phyloP scores from a whole-genome alignment of 257 asterid species.

The Plantago major region DNA sequence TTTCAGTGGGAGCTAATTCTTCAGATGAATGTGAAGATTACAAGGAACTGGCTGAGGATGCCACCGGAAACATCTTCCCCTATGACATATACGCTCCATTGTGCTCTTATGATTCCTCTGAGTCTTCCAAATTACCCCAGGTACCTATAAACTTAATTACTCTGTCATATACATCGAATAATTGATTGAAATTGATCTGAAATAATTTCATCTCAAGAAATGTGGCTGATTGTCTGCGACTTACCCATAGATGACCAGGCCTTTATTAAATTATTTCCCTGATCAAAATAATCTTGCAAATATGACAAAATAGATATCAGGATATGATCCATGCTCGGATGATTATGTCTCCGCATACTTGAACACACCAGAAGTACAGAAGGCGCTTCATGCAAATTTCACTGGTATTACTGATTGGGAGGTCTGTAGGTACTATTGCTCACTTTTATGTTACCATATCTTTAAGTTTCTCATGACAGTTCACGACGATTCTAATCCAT shows the following conservation, averaged over 20 bases:
- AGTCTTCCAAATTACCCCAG: slow-evolving; percentile 15
- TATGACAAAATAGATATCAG: background rate
- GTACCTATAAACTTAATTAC: background rate
- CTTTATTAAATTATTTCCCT: no score
- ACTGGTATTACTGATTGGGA: slow-evolving; percentile 25
- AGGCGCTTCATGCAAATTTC: slow-evolving; percentile 32
- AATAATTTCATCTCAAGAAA: no score
- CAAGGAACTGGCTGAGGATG: slow-evolving; percentile 2
- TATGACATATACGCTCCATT: slow-evolving; percentile 50
- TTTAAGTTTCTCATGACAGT: no score
- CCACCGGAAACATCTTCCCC: slow-evolving; percentile 7
- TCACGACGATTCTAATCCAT: background rate
- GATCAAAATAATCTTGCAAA: no score
- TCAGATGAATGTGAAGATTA: slow-evolving; percentile 23
- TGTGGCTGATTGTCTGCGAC: no score
- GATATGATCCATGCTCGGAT: slow-evolving; percentile 36
- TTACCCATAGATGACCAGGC: no score
- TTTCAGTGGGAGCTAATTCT: slow-evolving; percentile 19
- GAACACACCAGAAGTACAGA: slow-evolving; percentile 34
- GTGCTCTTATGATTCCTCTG: slow-evolving; percentile 20
- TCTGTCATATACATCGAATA: background rate
- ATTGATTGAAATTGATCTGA: background rate
- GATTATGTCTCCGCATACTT: slow-evolving; percentile 24
- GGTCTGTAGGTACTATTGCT: slow-evolving; percentile 18
- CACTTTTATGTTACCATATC: background rate